A percentile compares a stretch with the other conserved stretches of the same genome.
These are phyloP conservation scores for Erodium moschatum DNA, from an alignment of 441 rosid species.

Conservation along the genomic window DNA sequence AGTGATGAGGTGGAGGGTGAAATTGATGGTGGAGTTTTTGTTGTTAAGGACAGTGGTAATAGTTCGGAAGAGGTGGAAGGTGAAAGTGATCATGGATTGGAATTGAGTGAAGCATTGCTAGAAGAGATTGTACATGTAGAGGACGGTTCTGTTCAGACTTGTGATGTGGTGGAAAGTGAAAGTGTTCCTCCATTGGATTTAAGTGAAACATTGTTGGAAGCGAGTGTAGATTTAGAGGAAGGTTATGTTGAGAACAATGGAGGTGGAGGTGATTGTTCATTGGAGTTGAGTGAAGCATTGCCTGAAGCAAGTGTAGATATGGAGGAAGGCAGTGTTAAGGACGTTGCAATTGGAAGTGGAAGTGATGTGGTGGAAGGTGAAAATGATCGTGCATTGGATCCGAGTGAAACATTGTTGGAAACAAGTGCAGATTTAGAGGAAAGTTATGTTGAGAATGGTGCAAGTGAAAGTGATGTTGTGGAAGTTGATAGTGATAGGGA, in stretches of 20 bases:
- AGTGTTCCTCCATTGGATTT: no score
- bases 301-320: background rate
- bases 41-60: background rate
- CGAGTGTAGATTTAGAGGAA: no score
- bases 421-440: background rate
- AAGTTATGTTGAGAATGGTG: no score
- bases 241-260: no score
- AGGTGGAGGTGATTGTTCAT: background rate
- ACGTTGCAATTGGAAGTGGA: background rate
- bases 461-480: constrained; percentile 12
- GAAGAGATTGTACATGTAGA: background rate
- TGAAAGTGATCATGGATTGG: background rate
- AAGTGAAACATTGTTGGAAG: no score
- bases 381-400: background rate
- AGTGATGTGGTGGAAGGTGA: constrained; percentile 1
- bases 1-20: no score
- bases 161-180: no score
- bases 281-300: background rate
- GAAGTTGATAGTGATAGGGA: background rate
- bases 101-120: background rate
- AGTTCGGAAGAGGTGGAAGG: background rate
- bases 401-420: background rate
- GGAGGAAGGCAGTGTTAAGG: background rate
- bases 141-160: constrained; percentile 18
- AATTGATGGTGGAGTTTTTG: background rate